Conservation (phyloP, 192 early-diverging fungal genomes). For the Gigaspora rosea region DNA sequence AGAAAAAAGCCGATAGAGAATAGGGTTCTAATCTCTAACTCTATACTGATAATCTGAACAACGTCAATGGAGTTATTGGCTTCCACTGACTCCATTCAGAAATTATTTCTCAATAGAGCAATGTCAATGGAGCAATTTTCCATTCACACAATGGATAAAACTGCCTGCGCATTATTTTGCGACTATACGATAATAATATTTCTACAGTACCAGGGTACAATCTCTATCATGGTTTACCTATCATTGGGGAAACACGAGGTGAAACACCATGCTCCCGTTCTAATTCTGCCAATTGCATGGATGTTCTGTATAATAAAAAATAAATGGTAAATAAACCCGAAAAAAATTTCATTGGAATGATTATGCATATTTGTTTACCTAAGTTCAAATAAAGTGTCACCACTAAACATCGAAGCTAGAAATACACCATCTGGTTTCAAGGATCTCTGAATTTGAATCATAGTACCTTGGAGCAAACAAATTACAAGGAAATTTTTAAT, state of each 20-base stretch:
- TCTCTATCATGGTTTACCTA: constrained; percentile 46
- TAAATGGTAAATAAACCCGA: not conserved
- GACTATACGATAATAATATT: not conserved
- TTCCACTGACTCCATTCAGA: too few species aligned
- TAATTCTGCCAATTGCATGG: constrained; percentile 87
- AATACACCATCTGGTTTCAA: constrained; percentile 94
- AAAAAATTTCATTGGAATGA: not conserved
- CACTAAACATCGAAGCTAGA: constrained; percentile 91
- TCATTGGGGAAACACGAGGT: constrained; percentile 89
- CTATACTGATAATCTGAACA: too few species aligned
- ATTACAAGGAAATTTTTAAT: not conserved
- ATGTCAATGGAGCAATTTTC: not conserved
- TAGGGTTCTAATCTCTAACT: too few species aligned
- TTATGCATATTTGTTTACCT: constrained; percentile 42
- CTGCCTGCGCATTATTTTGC: not conserved
- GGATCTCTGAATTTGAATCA: constrained; percentile 80
- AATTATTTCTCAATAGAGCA: too few species aligned
- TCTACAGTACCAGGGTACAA: not conserved
- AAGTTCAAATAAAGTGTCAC: constrained; percentile 95
- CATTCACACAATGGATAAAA: not conserved
- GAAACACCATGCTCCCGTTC: constrained; percentile 90
- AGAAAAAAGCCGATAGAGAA: too few species aligned
- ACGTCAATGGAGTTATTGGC: too few species aligned
- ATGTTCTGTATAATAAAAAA: constrained; percentile 53
- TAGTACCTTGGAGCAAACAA: constrained; percentile 44